Evolutionary conservation across 768 basidiomycete species (phyloP).

Genomic region (Cystobasidiopsis lactophilus): DNA sequence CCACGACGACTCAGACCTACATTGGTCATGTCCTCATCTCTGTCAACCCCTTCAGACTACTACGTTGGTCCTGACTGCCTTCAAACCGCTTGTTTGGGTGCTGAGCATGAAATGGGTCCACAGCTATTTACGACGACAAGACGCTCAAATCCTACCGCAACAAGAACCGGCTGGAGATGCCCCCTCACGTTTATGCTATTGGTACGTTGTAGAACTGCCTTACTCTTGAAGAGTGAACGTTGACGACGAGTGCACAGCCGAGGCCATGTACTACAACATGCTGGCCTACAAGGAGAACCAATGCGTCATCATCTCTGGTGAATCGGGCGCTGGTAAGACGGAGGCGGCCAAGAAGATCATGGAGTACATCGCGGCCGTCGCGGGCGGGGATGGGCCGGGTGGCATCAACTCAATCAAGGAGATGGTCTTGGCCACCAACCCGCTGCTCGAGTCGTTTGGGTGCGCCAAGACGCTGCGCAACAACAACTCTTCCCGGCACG

Average conservation of each 20-base stretch:
- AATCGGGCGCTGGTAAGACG: slow-evolving; percentile 97
- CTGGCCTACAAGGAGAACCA: slow-evolving; percentile 98
- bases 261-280: slow-evolving; percentile 97
- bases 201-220: not conserved
- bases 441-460: slow-evolving; percentile 88
- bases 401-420: slow-evolving; percentile 89
- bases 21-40: slow-evolving; percentile 96
- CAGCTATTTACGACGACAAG: slow-evolving; percentile 77
- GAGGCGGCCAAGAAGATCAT: slow-evolving; percentile 98
- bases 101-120: slow-evolving; percentile 20
- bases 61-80: slow-evolving; percentile 5
- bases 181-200: slow-evolving; percentile 92
- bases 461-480: slow-evolving; percentile 97
- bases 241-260: slow-evolving; percentile 31
- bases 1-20: slow-evolving; percentile 39
- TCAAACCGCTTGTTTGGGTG: not conserved
- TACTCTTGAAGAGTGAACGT: not conserved
- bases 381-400: slow-evolving; percentile 28
- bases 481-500: slow-evolving; percentile 97
- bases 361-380: slow-evolving; percentile 98
- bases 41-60: slow-evolving; percentile 95
- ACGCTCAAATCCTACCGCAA: slow-evolving; percentile 65
- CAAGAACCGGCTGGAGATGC: slow-evolving; percentile 93
- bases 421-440: slow-evolving; percentile 98
- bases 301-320: slow-evolving; percentile 97